These are phyloP conservation scores for Ploettnerulaceae sp. DNA, from an alignment of 2,329 filamentous ascomycete genomes.

Conservation along the genomic window DNA sequence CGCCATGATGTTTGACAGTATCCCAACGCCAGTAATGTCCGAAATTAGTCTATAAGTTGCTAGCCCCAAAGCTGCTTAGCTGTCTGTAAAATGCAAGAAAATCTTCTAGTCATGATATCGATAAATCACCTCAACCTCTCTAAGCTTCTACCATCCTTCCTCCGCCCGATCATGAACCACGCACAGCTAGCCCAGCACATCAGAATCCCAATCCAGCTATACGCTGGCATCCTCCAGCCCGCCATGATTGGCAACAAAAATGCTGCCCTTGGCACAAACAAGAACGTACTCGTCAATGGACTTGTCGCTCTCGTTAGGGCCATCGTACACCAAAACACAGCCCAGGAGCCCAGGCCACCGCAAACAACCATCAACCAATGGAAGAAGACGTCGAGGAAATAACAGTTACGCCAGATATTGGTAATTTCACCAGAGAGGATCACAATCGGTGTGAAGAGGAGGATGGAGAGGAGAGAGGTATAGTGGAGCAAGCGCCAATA, in stretches of 20 bases:
- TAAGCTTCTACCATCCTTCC: slow-evolving; percentile 35
- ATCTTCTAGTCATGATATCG: background rate
- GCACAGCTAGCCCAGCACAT: slow-evolving; percentile 46
- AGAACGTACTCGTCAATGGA: slow-evolving; percentile 45
- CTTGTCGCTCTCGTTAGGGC: slow-evolving; percentile 46
- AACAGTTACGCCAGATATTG: slow-evolving; percentile 47
- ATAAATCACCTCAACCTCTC: slow-evolving; percentile 22
- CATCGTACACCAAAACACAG: slow-evolving; percentile 44
- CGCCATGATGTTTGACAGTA: no score
- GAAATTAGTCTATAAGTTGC: background rate
- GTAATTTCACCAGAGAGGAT: slow-evolving; percentile 45
- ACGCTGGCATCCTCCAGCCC: slow-evolving; percentile 43
- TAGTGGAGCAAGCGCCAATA: slow-evolving; percentile 50
- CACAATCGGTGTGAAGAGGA: slow-evolving; percentile 45
- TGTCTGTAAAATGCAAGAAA: no score
- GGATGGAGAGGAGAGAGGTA: slow-evolving; percentile 44
- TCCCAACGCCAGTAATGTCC: background rate
- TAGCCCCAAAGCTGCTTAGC: no score
- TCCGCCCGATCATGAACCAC: slow-evolving; percentile 44
- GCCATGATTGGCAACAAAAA: slow-evolving; percentile 45
- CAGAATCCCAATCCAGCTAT: slow-evolving; percentile 47
- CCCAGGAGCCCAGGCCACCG: slow-evolving; percentile 43
- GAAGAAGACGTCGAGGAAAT: slow-evolving; percentile 50
- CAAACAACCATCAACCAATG: slow-evolving; percentile 50
- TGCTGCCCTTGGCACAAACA: slow-evolving; percentile 44